These are phyloP conservation scores for Metarhizium anisopliae DNA, from an alignment of 2,329 filamentous ascomycete species.

Conservation along the genomic window DNA sequence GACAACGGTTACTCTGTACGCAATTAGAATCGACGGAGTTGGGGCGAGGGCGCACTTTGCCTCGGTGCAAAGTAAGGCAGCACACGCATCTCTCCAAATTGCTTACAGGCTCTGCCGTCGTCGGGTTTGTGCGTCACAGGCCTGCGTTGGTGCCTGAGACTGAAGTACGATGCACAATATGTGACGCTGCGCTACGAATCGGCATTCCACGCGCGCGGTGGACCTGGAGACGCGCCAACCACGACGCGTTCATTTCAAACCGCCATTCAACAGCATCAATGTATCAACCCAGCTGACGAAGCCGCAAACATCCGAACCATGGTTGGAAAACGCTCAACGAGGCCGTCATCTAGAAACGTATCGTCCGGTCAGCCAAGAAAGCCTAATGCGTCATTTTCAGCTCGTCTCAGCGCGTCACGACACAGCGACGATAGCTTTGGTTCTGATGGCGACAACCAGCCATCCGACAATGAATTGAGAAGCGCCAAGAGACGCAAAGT, in stretches of 20 bases:
- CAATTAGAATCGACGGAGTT: too few relatives aligned
- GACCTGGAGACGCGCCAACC: slow-evolving; percentile 1
- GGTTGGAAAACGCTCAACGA: slow-evolving; percentile 2
- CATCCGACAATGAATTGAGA: not conserved
- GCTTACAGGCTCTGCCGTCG: too few relatives aligned
- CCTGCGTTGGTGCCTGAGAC: not conserved
- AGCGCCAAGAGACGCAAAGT: slow-evolving; percentile 8
- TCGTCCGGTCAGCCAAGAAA: not conserved
- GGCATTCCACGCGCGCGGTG: slow-evolving; percentile 1
- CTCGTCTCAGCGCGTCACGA: not conserved
- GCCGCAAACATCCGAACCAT: not conserved
- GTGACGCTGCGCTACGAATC: not conserved
- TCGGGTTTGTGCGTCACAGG: too few relatives aligned
- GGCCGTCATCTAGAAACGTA: not conserved
- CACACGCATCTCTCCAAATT: too few relatives aligned
- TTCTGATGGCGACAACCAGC: not conserved
- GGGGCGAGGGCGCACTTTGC: too few relatives aligned
- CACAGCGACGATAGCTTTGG: not conserved
- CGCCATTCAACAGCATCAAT: not conserved
- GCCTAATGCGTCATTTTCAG: not conserved
- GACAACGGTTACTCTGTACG: too few relatives aligned
- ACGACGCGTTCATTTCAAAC: not conserved
- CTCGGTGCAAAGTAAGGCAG: too few relatives aligned
- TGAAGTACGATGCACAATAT: not conserved
- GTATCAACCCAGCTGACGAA: not conserved